phyloP scores from a whole-genome alignment of 2,329 filamentous ascomycete genomes.

The Zymoseptoria tritici region DNA sequence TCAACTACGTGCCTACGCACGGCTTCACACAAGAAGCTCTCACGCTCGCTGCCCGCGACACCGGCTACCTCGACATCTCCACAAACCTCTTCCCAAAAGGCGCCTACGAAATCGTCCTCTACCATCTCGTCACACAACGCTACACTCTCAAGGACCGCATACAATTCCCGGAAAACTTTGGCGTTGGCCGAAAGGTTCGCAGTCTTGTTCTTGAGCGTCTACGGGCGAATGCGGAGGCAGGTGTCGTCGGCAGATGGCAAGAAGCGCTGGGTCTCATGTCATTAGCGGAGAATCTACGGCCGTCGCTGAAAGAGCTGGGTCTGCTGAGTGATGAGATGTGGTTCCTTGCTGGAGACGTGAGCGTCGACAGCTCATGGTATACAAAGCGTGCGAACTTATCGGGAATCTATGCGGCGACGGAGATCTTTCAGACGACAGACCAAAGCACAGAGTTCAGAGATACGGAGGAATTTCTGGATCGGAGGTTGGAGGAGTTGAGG shows the following conservation, averaged over 20 bases:
- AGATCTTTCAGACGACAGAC: slow-evolving; percentile 94
- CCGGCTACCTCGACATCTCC: slow-evolving; percentile 79
- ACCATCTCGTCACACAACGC: slow-evolving; percentile 64
- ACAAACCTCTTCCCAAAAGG: slow-evolving; percentile 74
- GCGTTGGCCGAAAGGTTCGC: slow-evolving; percentile 59
- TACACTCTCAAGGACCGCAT: slow-evolving; percentile 47
- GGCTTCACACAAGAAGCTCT: slow-evolving; percentile 75
- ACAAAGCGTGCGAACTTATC: slow-evolving; percentile 58
- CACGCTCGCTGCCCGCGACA: slow-evolving; percentile 69
- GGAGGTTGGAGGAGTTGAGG: slow-evolving; percentile 63
- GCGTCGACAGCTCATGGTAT: slow-evolving; percentile 86
- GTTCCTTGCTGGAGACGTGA: slow-evolving; percentile 72
- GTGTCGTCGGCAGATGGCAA: slow-evolving; percentile 70
- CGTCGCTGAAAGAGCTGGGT: slow-evolving; percentile 71
- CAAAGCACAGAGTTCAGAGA: slow-evolving; percentile 62
- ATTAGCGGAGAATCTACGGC: slow-evolving; percentile 67
- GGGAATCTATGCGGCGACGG: slow-evolving; percentile 62
- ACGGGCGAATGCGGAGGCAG: slow-evolving; percentile 56
- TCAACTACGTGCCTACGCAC: slow-evolving; percentile 67
- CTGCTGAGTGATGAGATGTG: slow-evolving; percentile 86
- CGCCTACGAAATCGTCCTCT: slow-evolving; percentile 73
- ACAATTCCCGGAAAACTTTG: slow-evolving; percentile 36
- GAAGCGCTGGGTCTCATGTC: slow-evolving; percentile 90
- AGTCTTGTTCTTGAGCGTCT: slow-evolving; percentile 68
- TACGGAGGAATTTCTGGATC: slow-evolving; percentile 71